Evolutionary conservation across 23 red algal species (phyloP).

Genomic region (Gracilaria caudata): DNA sequence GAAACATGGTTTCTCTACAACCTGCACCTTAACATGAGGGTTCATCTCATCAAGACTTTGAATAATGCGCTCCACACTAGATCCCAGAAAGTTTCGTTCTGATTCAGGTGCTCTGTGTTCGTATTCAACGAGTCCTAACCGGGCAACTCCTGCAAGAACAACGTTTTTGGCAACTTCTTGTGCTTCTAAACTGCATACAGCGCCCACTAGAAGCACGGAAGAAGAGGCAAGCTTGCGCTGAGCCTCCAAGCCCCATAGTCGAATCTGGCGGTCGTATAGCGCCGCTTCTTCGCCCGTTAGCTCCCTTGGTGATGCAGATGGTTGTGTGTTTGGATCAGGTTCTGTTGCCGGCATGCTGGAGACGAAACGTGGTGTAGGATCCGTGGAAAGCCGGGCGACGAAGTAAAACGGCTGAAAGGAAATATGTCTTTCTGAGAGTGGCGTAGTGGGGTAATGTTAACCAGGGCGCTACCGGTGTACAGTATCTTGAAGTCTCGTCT

Average conservation of each 20-base stretch:
- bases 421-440: background rate
- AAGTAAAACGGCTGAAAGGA: background rate
- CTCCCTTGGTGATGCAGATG: slow-evolving; percentile 13
- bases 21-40: slow-evolving; percentile 54
- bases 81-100: slow-evolving; percentile 41
- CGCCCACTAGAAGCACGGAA: slow-evolving; percentile 57
- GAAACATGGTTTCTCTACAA: slow-evolving; percentile 16
- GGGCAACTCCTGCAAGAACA: slow-evolving; percentile 67
- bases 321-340: background rate
- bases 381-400: background rate
- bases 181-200: slow-evolving; percentile 23
- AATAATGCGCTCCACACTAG: slow-evolving; percentile 10
- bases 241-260: slow-evolving; percentile 81
- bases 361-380: background rate
- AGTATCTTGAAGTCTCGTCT: no score
- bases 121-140: slow-evolving; percentile 38
- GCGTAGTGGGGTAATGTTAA: no score
- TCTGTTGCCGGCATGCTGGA: slow-evolving; percentile 11
- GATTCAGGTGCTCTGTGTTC: background rate
- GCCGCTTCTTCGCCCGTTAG: slow-evolving; percentile 70
- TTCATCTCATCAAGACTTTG: slow-evolving; percentile 68
- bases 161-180: slow-evolving; percentile 84
- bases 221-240: slow-evolving; percentile 67
- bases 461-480: no score
- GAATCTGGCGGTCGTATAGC: slow-evolving; percentile 85